Evolutionary conservation across 495 filamentous ascomycete genomes (phyloP).

Genomic region (Xylaria sp.): DNA sequence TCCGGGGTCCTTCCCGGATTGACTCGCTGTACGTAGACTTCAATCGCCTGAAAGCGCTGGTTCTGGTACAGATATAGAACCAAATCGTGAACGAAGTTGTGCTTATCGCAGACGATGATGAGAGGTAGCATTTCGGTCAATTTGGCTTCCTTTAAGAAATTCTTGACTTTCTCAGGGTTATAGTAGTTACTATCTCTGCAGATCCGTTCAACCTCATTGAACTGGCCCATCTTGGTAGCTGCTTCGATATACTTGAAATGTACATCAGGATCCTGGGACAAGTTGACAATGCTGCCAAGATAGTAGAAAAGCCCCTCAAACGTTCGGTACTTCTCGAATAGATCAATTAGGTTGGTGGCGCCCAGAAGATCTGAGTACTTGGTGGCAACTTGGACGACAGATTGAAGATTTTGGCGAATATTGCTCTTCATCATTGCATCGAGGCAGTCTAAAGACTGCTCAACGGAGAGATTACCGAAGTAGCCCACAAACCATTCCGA

Average conservation of each 20-base stretch:
- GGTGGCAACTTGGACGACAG: constrained; percentile 92
- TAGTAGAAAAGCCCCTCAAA: constrained; percentile 98
- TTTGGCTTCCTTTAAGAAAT: constrained; percentile 97
- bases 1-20: constrained; percentile 93
- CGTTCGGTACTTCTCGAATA: constrained; percentile 96
- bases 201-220: constrained; percentile 95
- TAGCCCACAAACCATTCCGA: constrained; percentile 89
- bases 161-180: constrained; percentile 97
- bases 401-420: constrained; percentile 94
- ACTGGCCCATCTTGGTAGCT: constrained; percentile 87
- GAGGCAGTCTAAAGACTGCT: constrained; percentile 92
- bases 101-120: constrained; percentile 98
- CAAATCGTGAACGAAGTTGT: constrained; percentile 97
- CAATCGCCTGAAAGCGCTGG: constrained; percentile 99
- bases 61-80: constrained; percentile 98
- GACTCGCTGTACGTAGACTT: constrained; percentile 98
- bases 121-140: constrained; percentile 92
- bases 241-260: constrained; percentile 99
- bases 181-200: constrained; percentile 93
- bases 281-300: constrained; percentile 95
- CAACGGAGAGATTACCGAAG: constrained; percentile 92
- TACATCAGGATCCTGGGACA: constrained; percentile 93
- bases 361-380: constrained; percentile 99
- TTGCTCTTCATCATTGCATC: constrained; percentile 95
- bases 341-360: constrained; percentile 83